phyloP scores from a whole-genome alignment of 257 asterid genomes.

The Anisodus tanguticus region DNA sequence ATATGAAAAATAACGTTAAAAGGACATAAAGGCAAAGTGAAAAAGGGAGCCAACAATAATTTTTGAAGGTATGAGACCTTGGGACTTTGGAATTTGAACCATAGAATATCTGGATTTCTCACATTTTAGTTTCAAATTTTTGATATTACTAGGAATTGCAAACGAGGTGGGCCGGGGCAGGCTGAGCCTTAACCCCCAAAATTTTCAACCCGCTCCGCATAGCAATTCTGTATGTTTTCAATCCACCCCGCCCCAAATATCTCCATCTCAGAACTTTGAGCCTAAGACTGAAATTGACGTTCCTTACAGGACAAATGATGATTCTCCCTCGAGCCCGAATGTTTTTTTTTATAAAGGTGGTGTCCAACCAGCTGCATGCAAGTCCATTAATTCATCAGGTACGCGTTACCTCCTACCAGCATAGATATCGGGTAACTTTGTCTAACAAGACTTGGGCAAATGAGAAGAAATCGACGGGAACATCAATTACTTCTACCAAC shows the following conservation, averaged over 20 bases:
- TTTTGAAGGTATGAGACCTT: not conserved
- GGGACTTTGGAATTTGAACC: not conserved
- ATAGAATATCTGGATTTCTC: not conserved
- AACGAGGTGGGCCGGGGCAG: no score
- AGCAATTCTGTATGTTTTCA: no score
- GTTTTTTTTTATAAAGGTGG: not conserved
- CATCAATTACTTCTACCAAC: not conserved
- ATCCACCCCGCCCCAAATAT: no score
- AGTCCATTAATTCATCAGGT: not conserved
- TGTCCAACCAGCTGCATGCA: not conserved
- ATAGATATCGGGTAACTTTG: not conserved
- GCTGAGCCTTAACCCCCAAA: no score
- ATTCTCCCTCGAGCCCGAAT: not conserved
- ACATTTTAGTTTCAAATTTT: not conserved
- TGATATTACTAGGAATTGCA: not conserved
- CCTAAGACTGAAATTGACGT: not conserved
- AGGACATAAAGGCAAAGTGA: not conserved
- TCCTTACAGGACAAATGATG: not conserved
- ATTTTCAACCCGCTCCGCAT: no score
- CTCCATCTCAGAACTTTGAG: not conserved
- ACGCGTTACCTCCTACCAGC: not conserved
- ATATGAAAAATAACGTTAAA: not conserved
- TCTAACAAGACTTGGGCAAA: not conserved
- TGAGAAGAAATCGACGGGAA: not conserved
- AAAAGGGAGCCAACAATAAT: not conserved